Base-by-base conservation (phyloP, 768 basidiomycete species). In the Russula ochroleuca region DNA sequence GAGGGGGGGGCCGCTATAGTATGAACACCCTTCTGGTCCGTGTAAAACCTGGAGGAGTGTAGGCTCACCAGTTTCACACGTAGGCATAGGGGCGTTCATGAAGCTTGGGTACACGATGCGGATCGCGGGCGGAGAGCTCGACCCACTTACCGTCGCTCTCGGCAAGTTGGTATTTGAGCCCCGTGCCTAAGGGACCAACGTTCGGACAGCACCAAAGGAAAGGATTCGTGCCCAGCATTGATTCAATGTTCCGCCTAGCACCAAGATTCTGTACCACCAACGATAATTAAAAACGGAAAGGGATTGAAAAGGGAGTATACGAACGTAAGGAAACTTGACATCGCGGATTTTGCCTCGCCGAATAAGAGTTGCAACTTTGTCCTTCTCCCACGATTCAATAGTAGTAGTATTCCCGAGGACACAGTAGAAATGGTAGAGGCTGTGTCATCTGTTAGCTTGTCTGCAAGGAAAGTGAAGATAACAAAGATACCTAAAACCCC, bases 351-450 rank as follows among this genome's bases (percentile, higher is more conserved):
- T 92, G 6, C 95, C 96, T 62, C 88, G 79, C 21, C 89, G 83
- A 56, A 92, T 85, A 69, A 99, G 81, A 0, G 85, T 89, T 5
- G 94, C 88, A 1, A 85, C 93, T 74, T 90, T 95, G 71, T 98
- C 94, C 75, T 98, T 98, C 74, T 99, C 97, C 92, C 92, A 96
- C 0, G 90, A 86, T 76, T 99, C 97, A 55, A 99, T 98, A 0
- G 97, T 98, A 0, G 96, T 99, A 2, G 87, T 85, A 73, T 99
- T 99, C 11, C 81, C 81, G 7, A 82, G 69, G 31, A 98, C 73
- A 55, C 82, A 80, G 70, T 87, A 89, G 66, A 95, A 84, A 68
- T 98, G 97, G 71, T 94, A 98, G 23, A 98, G 61, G 58, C 93
- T 94, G 68, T 9, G 17, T 51, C 45, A 57, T 15, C n/a, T 37